Percentiles rank a stretch among this genome's conserved stretches.
These are phyloP conservation scores for Calocybe indica DNA, from an alignment of 768 basidiomycete genomes.

Conservation along the genomic window DNA sequence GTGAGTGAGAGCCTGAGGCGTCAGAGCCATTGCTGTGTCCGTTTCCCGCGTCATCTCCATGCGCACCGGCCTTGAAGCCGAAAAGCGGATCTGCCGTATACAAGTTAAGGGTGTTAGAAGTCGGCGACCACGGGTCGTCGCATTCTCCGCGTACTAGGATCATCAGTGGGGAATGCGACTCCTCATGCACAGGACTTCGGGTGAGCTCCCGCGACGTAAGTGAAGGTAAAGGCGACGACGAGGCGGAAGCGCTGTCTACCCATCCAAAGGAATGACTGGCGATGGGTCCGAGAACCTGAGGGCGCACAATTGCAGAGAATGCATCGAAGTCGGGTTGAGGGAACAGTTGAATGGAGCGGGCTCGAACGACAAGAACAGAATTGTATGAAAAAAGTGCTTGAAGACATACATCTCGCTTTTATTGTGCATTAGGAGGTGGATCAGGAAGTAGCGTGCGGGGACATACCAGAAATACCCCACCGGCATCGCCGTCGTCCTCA, in stretches of 20 bases:
- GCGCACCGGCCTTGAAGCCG: neutral
- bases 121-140: constrained; percentile 55
- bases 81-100: constrained; percentile 33
- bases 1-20: constrained; percentile 1
- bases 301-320: constrained; percentile 1
- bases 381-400: constrained; percentile 44
- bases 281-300: constrained; percentile 26
- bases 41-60: neutral
- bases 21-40: constrained; percentile 6
- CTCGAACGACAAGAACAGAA: constrained; percentile 51
- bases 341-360: constrained; percentile 54
- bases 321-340: constrained; percentile 33
- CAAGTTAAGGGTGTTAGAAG: constrained; percentile 43
- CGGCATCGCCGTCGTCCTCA: constrained; percentile 12
- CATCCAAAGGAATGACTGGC: constrained; percentile 56
- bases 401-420: constrained; percentile 43
- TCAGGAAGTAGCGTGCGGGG: neutral
- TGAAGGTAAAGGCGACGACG: constrained; percentile 9
- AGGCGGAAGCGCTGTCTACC: constrained; percentile 54
- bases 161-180: constrained; percentile 19
- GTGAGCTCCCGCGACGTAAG: too few relatives aligned
- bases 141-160: constrained; percentile 54
- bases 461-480: constrained; percentile 22
- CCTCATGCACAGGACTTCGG: too few relatives aligned
- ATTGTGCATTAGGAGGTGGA: neutral